Evolutionary conservation across 371 early-diverging fungal species (phyloP).

Genomic region (Coemansia sp.): DNA sequence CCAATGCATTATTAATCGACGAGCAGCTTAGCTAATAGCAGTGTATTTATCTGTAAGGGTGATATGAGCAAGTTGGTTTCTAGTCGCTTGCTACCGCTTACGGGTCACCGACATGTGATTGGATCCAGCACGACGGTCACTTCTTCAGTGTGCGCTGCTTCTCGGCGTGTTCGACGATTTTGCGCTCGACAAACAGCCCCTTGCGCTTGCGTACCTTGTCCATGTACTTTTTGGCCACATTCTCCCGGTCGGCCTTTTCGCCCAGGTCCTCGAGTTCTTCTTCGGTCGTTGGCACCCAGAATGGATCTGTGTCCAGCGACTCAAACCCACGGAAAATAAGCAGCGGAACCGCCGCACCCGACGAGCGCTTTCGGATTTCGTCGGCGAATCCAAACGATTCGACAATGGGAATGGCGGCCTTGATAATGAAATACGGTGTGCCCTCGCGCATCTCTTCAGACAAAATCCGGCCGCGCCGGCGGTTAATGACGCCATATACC

Average conservation of each 20-base stretch:
- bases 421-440: constrained; percentile 92
- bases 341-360: constrained; percentile 94
- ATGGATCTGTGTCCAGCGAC: constrained; percentile 90
- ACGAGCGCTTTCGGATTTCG: constrained; percentile 91
- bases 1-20: not conserved
- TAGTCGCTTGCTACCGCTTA: not conserved
- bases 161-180: constrained; percentile 89
- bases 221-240: constrained; percentile 94
- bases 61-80: not conserved
- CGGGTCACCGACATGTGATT: not conserved
- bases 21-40: not conserved
- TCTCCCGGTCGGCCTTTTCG: constrained; percentile 94
- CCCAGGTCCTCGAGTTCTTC: constrained; percentile 97
- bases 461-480: constrained; percentile 70
- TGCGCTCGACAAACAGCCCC: constrained; percentile 88
- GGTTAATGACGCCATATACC: constrained; percentile 90
- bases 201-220: constrained; percentile 92
- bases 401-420: constrained; percentile 92
- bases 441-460: constrained; percentile 90
- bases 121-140: constrained; percentile 8
- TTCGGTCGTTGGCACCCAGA: constrained; percentile 96
- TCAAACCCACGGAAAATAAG: constrained; percentile 92
- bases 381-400: constrained; percentile 99
- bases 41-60: not conserved
- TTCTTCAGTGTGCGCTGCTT: constrained; percentile 87